These are phyloP conservation scores for Paxillus involutus DNA, from an alignment of 768 basidiomycete genomes.

Conservation along the genomic window DNA sequence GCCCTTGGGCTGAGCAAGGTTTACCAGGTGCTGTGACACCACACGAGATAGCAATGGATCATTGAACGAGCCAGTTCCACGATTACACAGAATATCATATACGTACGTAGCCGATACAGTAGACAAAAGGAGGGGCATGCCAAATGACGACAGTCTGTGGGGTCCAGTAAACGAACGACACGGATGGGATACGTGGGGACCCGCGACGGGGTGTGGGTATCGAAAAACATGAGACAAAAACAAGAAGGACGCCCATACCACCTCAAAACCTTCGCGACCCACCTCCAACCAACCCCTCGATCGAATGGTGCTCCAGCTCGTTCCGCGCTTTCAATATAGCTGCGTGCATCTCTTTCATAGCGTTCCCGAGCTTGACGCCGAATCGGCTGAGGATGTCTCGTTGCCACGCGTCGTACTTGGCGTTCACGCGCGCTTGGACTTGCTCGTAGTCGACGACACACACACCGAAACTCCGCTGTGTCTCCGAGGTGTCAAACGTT, in stretches of 20 bases:
- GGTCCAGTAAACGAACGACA: slow-evolving; percentile 4
- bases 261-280: slow-evolving; percentile 48
- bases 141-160: not conserved
- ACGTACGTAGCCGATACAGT: slow-evolving; percentile 27
- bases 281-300: slow-evolving; percentile 81
- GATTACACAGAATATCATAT: slow-evolving; percentile 29
- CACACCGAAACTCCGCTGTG: slow-evolving; percentile 87
- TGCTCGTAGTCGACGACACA: slow-evolving; percentile 97
- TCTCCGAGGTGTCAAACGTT: slow-evolving; percentile 96
- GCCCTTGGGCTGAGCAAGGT: no score
- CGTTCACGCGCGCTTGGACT: slow-evolving; percentile 95
- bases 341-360: slow-evolving; percentile 98
- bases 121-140: slow-evolving; percentile 10
- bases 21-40: not conserved
- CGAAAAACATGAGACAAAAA: not conserved
- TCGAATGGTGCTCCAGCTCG: slow-evolving; percentile 94
- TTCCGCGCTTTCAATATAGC: slow-evolving; percentile 90
- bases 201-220: slow-evolving; percentile 12
- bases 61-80: slow-evolving; percentile 8
- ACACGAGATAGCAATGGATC: not conserved
- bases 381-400: slow-evolving; percentile 90
- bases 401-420: slow-evolving; percentile 99
- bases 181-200: not conserved
- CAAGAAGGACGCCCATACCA: not conserved
- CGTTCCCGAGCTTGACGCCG: slow-evolving; percentile 87